Evolutionary conservation across 305 asterid genomes (phyloP), one percentile per base, ranked within the genome.

Genomic region (Plantago rigida): DNA sequence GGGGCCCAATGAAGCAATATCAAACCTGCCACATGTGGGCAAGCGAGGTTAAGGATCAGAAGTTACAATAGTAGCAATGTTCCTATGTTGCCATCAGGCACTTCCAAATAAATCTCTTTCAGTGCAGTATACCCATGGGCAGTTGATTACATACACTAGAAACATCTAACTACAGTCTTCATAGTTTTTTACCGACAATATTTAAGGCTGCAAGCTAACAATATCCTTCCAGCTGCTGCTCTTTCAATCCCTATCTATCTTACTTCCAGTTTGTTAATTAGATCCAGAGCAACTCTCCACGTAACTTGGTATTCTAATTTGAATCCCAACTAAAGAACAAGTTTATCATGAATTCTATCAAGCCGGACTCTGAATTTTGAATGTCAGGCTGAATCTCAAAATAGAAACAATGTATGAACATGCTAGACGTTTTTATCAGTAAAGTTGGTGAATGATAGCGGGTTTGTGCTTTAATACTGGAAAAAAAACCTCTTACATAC

Each of bases 1-100:
- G 64, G 87, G 79, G 54, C 80, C 65, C 66, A 87, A 75, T 22
- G 64, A 59, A 72, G 95, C 92, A 75, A 87, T 85, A 77, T 87
- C 96, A 75, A 82, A 84, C 97, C 97, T 91, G 88, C 79, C 72
- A 70, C 44, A 56, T 63, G 44, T 36, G 6, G 44, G 44, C 44
- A 36, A 36, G 44, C 3, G 44, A 36, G 44, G 44, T 36, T 36
- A 36, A 6, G 9, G 44, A 36, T 7, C 6, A 63, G 70, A 71
- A 52, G 50, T 71, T 63, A 63, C 10, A 51, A 56, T 31, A 36
- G 13, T 15, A 13, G 36, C 13, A 28, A 28, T 28, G 59, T 53
- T 52, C 28, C 10, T 12, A 26, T 5, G 12, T 9, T 53, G 41
- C 41, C 44, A 8, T 36, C 44, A 36, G 44, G 11, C 10, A 36